These are phyloP conservation scores for Nicotiana benthamiana DNA, from an alignment of 257 asterid species.

Conservation along the genomic window DNA sequence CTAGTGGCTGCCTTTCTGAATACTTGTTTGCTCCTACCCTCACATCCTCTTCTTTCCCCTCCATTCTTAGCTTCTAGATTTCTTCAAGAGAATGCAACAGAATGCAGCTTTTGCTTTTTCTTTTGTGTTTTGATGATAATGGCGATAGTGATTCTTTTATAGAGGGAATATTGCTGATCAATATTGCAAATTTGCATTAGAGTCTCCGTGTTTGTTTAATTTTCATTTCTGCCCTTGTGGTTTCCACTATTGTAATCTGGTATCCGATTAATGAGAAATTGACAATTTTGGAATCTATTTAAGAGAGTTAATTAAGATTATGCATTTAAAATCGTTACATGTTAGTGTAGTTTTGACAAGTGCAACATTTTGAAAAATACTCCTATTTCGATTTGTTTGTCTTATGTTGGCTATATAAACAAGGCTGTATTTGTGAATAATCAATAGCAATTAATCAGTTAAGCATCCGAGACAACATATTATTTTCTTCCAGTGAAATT, in stretches of 20 bases:
- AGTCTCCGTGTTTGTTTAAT: not conserved
- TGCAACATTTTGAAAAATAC: not conserved
- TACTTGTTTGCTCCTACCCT: conserved; percentile 63
- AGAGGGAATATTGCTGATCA: not conserved
- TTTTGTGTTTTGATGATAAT: not conserved
- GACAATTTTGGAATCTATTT: not conserved
- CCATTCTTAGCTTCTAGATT: conserved; percentile 25
- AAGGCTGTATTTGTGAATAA: not conserved
- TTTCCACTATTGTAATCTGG: not conserved
- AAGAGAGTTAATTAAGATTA: not conserved
- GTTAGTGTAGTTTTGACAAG: not conserved
- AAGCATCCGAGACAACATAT: not conserved
- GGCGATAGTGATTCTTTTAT: not conserved
- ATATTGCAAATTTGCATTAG: not conserved
- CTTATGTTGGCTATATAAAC: not conserved
- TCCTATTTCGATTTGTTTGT: not conserved
- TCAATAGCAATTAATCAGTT: not conserved
- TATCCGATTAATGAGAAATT: not conserved
- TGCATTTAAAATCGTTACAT: not conserved
- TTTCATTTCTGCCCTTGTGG: not conserved
- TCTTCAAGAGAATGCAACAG: not conserved
- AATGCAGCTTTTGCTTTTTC: not conserved
- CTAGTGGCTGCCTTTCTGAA: conserved; percentile 62
- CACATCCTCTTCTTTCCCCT: conserved; percentile 76
- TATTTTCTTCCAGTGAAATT: not conserved